Base-by-base conservation (phyloP, 2,329 filamentous ascomycete species). In the Fusarium pseudocircinatum region DNA sequence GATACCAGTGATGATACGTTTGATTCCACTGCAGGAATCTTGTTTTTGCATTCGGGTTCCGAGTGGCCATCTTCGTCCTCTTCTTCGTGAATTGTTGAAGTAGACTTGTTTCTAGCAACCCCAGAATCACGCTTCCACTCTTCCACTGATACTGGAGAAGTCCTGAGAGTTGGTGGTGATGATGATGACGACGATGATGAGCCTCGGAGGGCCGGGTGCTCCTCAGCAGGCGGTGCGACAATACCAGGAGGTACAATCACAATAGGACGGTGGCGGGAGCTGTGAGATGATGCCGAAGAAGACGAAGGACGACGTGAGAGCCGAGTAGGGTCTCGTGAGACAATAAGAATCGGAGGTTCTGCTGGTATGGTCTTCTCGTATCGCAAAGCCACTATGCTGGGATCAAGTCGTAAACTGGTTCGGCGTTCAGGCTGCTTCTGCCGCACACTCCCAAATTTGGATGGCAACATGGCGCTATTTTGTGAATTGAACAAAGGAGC, bases 281-380 rank as follows among this genome's bases (percentile, higher is more conserved):
- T 72, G 52, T 72, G 68, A 42, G 74, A 78, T 42, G 70, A 73
- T 34, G 74, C 64, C 43, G 75, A 74, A 24, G 70, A 78, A 26
- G 70, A 73, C 34, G 73, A 77, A 47, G 78, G 78, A 54, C 63
- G 73, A 56, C 70, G 79, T 63, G 69, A 70, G 63, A 74, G 75
- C 69, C 81, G 83, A 69, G 79, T 79, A 73, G 80, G 82, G 78
- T 81, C 84, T 77, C 83, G 82, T 70, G 86, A 84, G 54, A 85
- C 80, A 66, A 89, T 80, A 50, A 86, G 86, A 71, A 90, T 88
- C 40, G 89, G 90, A 67, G 87, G 87, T 79, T 88, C 86, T 53
- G 87, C 87, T 75, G 87, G 85, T 57, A 86, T 82, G 40, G 88
- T 89, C 80, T 91, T 86, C 78, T 92, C 90, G 82, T 92, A 91